Percentiles rank a stretch among this genome's conserved stretches.
Evolutionary conservation across 441 rosid genomes (phyloP).

Genomic region (Cnidoscolus chayamansa): DNA sequence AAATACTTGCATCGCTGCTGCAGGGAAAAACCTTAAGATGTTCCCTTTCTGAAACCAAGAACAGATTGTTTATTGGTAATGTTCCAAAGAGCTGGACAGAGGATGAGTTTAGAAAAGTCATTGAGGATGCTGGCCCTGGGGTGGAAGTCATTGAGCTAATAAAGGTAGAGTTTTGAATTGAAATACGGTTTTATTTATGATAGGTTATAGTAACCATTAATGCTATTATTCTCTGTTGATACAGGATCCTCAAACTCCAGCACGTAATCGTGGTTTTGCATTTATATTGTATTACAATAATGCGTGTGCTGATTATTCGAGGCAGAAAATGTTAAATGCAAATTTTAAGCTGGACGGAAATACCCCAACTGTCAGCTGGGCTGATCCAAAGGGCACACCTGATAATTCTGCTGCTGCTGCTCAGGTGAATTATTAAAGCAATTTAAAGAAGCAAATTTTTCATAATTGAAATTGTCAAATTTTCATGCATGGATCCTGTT

Average conservation of each 20-base stretch:
- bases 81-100: slow-evolving; percentile 88
- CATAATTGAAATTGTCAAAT: not conserved
- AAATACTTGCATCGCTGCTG: slow-evolving; percentile 14
- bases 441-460: not conserved
- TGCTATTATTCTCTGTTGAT: slow-evolving; percentile 18
- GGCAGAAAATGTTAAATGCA: slow-evolving; percentile 82
- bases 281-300: slow-evolving; percentile 86
- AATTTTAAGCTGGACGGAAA: slow-evolving; percentile 90
- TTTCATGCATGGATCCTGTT: not conserved
- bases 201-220: slow-evolving; percentile 22
- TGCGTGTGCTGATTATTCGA: slow-evolving; percentile 97
- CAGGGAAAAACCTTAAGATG: slow-evolving; percentile 95
- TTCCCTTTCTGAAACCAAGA: slow-evolving; percentile 88
- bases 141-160: slow-evolving; percentile 84
- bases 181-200: slow-evolving; percentile 9
- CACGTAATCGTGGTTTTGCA: slow-evolving; percentile 94
- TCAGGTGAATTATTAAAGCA: slow-evolving; percentile 48
- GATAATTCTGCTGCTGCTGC: slow-evolving; percentile 88
- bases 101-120: slow-evolving; percentile 73
- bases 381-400: slow-evolving; percentile 93
- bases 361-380: slow-evolving; percentile 93
- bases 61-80: slow-evolving; percentile 86
- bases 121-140: slow-evolving; percentile 88
- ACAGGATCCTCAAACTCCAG: slow-evolving; percentile 84
- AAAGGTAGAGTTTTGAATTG: slow-evolving; percentile 48